phyloP scores from a whole-genome alignment of 2,329 filamentous ascomycete species.

The Helicocarpus griseus region DNA sequence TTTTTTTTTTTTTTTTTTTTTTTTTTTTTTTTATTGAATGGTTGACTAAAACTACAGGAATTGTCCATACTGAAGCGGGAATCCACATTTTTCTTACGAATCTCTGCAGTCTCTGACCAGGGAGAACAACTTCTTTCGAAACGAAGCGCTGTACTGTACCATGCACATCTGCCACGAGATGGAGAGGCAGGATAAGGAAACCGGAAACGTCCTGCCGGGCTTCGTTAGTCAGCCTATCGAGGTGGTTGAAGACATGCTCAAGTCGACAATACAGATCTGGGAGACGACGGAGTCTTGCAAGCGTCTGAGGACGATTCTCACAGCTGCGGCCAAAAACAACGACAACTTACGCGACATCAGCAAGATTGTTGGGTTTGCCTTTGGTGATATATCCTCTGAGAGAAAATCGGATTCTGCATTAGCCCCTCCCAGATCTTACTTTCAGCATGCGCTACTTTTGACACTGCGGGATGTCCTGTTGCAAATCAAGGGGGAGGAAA shows the following conservation, averaged over 20 bases:
- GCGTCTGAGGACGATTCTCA: constrained; percentile 2
- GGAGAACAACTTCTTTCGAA: too few species aligned
- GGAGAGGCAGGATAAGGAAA: not conserved
- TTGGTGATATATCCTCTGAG: not conserved
- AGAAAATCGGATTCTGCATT: not conserved
- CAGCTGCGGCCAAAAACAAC: not conserved
- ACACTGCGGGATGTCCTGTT: constrained; percentile 14
- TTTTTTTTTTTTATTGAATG: not conserved
- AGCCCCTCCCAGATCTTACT: not conserved
- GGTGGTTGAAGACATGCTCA: not conserved
- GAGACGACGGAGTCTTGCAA: constrained; percentile 6
- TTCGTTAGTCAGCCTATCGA: not conserved
- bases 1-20: not conserved
- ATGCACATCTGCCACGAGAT: too few species aligned
- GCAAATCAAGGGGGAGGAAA: constrained; percentile 4
- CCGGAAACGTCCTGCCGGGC: constrained; percentile 1
- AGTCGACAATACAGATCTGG: not conserved
- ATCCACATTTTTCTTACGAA: not conserved
- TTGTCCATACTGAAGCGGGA: too few species aligned
- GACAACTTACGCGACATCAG: not conserved
- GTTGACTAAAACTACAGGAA: not conserved
- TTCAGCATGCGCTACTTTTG: constrained; percentile 19
- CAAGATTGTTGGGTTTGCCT: constrained; percentile 10
- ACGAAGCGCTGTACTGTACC: too few species aligned
- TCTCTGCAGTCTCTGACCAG: not conserved